Percentiles rank a stretch among this genome's conserved stretches.
These are phyloP conservation scores for Xylariaceae sp. DNA, from an alignment of 2,329 filamentous ascomycete genomes.

Conservation along the genomic window DNA sequence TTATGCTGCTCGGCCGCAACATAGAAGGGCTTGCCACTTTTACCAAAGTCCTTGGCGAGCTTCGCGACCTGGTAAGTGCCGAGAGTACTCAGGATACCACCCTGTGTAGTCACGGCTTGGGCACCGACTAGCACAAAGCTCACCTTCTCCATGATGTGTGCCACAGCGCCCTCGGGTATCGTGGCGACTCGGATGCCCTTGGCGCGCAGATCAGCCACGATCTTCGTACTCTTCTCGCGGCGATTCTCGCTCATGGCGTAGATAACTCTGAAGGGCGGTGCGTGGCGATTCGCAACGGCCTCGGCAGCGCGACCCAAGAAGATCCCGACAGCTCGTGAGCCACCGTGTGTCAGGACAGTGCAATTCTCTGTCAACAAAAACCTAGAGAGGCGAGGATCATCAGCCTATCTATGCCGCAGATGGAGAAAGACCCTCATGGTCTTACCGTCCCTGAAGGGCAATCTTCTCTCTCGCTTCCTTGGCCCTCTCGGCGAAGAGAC, in stretches of 20 bases:
- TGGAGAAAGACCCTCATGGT: neutral
- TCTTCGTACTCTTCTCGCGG: constrained; percentile 60
- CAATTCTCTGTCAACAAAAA: constrained; percentile 74
- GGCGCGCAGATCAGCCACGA: constrained; percentile 66
- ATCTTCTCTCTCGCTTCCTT: neutral
- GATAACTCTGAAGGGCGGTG: constrained; percentile 70
- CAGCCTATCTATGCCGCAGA: neutral
- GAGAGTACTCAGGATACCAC: constrained; percentile 84
- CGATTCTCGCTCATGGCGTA: constrained; percentile 63
- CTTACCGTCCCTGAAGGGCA: neutral
- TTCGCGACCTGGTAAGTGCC: constrained; percentile 83
- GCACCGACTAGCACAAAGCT: constrained; percentile 64
- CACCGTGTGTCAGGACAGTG: constrained; percentile 86
- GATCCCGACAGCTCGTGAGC: constrained; percentile 76
- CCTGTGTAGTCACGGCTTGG: constrained; percentile 91
- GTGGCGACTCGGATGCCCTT: constrained; percentile 79
- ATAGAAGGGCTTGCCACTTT: constrained; percentile 64
- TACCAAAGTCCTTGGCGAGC: constrained; percentile 57
- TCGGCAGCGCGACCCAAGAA: constrained; percentile 72
- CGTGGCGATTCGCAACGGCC: constrained; percentile 51
- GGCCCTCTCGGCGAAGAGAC: constrained; percentile 65
- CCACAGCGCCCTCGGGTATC: constrained; percentile 71
- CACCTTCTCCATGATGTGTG: constrained; percentile 73
- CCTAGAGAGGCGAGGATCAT: constrained; percentile 31
- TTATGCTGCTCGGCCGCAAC: constrained; percentile 96